Evolutionary conservation across 352 stramenopile genomes (phyloP).

Genomic region (Globisporangium takayamanum): DNA sequence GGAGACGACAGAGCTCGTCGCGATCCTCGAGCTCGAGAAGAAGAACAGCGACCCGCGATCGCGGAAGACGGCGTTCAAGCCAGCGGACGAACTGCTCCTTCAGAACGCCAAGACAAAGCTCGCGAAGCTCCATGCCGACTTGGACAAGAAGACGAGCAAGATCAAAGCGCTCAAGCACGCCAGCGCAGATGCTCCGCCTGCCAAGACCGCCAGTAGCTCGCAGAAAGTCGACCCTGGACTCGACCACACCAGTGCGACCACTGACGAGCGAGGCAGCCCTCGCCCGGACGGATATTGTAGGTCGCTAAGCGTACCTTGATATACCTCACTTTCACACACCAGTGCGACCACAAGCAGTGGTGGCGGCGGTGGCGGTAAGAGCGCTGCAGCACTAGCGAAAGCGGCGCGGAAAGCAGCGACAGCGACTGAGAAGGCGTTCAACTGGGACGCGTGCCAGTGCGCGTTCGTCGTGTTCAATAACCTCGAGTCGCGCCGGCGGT

Average conservation of each 20-base stretch:
- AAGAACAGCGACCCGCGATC: neutral
- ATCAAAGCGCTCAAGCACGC: slow-evolving; percentile 55
- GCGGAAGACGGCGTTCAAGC: neutral
- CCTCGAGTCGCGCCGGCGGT: slow-evolving; percentile 65
- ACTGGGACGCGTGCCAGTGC: slow-evolving; percentile 60
- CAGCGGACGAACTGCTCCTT: too few relatives aligned
- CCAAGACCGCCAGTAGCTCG: neutral
- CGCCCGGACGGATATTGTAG: too few relatives aligned
- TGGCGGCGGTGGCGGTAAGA: neutral
- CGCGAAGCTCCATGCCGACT: too few relatives aligned
- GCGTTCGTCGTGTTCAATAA: slow-evolving; percentile 89
- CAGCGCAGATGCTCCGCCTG: too few relatives aligned
- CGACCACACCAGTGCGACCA: too few relatives aligned
- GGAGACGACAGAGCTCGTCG: slow-evolving; percentile 42
- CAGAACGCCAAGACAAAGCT: too few relatives aligned
- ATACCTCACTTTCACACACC: too few relatives aligned
- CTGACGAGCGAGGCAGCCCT: too few relatives aligned
- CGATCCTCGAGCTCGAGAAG: slow-evolving; percentile 38
- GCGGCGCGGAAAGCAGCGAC: slow-evolving; percentile 19
- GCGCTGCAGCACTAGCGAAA: slow-evolving; percentile 3
- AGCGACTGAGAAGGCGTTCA: slow-evolving; percentile 33
- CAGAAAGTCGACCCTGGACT: too few relatives aligned
- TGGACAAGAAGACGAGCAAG: slow-evolving; percentile 41
- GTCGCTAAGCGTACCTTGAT: too few relatives aligned
- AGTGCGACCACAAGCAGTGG: neutral